Evolutionary conservation across 306 rosid genomes (phyloP).

Genomic region (Ochetophila trinervis): DNA sequence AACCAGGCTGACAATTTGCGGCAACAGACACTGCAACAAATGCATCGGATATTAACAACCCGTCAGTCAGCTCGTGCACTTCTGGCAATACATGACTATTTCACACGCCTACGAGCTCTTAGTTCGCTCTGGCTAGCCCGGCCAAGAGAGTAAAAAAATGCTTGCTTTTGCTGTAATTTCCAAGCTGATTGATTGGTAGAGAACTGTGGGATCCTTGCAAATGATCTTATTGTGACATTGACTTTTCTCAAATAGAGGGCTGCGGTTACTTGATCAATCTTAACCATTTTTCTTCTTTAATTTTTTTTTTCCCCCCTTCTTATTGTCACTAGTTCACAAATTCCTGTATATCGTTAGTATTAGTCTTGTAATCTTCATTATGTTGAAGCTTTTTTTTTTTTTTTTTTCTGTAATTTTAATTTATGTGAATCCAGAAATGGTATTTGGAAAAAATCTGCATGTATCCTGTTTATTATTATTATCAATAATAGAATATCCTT

Average conservation of each 20-base stretch:
- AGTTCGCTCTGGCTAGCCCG: slow-evolving; percentile 99
- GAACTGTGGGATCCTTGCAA: slow-evolving; percentile 19
- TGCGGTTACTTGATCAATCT: slow-evolving; percentile 5
- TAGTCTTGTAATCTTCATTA: slow-evolving; percentile 4
- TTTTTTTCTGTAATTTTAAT: too few relatives aligned
- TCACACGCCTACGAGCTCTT: slow-evolving; percentile 85
- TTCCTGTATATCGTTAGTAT: slow-evolving; percentile 11
- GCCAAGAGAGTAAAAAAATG: slow-evolving; percentile 61
- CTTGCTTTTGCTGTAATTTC: not conserved
- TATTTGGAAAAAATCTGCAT: not conserved
- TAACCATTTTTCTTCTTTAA: slow-evolving; percentile 11
- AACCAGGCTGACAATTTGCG: slow-evolving; percentile 91
- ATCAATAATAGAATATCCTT: slow-evolving; percentile 15
- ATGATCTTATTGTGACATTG: slow-evolving; percentile 6
- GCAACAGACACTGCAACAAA: slow-evolving; percentile 93
- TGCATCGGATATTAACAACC: slow-evolving; percentile 91
- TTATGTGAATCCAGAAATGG: not conserved
- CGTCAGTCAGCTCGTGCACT: slow-evolving; percentile 97
- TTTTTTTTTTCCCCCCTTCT: not conserved
- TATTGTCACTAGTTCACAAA: slow-evolving; percentile 1
- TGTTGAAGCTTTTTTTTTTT: not conserved
- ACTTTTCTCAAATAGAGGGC: slow-evolving; percentile 21
- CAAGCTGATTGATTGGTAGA: slow-evolving; percentile 14
- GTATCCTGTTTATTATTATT: not conserved
- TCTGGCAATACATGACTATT: slow-evolving; percentile 84